Evolutionary conservation across 805 yeast species (phyloP).

Genomic region (Metschnikowia amazonensis): DNA sequence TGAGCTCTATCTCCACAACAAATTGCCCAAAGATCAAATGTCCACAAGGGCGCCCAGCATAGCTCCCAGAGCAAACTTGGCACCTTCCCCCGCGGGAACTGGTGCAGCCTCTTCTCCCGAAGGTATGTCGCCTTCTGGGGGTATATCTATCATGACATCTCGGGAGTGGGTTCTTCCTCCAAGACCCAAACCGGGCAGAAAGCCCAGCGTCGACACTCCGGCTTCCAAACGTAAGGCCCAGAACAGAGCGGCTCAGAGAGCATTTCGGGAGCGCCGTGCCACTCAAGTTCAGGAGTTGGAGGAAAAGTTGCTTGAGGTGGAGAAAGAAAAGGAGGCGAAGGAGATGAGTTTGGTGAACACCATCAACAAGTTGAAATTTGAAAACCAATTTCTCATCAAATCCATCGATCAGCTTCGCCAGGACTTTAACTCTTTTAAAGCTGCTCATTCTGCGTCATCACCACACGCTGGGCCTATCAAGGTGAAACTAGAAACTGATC

Average conservation of each 20-base stretch:
- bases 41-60: constrained; percentile 17
- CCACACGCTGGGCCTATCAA: constrained; percentile 1
- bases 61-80: constrained; percentile 18
- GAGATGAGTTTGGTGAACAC: constrained; percentile 54
- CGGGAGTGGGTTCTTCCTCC: constrained; percentile 61
- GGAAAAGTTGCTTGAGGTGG: constrained; percentile 60
- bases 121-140: constrained; percentile 15
- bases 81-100: constrained; percentile 17
- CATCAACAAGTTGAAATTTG: constrained; percentile 45
- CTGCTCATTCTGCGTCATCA: constrained; percentile 10
- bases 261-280: constrained; percentile 84
- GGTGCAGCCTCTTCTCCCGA: constrained; percentile 18
- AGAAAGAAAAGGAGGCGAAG: constrained; percentile 58
- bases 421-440: constrained; percentile 24
- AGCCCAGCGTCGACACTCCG: constrained; percentile 72
- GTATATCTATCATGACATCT: constrained; percentile 49
- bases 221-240: constrained; percentile 85
- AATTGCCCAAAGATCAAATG: constrained; percentile 4
- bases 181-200: constrained; percentile 57
- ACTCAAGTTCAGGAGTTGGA: constrained; percentile 77
- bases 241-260: constrained; percentile 90
- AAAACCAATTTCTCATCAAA: constrained; percentile 42
- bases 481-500: not conserved
- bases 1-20: not conserved
- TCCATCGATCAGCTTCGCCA: constrained; percentile 40